Evolutionary conservation across 2,329 filamentous ascomycete genomes (phyloP).

Genomic region (Epichloe sibirici): DNA sequence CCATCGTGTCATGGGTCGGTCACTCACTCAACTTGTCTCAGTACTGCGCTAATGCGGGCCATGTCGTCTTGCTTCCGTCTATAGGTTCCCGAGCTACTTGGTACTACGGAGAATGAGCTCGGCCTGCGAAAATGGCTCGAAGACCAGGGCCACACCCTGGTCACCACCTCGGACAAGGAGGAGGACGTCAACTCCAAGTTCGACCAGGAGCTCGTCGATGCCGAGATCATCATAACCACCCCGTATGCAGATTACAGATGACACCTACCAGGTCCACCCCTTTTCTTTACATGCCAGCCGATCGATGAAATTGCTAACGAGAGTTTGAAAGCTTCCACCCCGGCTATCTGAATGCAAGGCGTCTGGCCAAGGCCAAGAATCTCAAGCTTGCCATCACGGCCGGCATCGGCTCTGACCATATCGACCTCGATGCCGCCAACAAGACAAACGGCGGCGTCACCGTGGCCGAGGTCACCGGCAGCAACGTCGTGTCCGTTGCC

Average conservation of each 20-base stretch:
- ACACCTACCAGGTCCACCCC: too few species aligned
- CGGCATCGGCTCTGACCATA: slow-evolving; percentile 96
- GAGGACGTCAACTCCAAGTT: slow-evolving; percentile 86
- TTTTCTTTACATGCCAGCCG: background rate
- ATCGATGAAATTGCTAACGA: background rate
- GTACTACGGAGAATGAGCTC: slow-evolving; percentile 97
- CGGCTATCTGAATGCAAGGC: slow-evolving; percentile 92
- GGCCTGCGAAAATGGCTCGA: slow-evolving; percentile 96
- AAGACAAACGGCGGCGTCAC: slow-evolving; percentile 96
- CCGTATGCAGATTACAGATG: slow-evolving; percentile 44
- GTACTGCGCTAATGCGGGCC: background rate
- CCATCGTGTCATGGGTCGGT: background rate
- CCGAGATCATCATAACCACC: slow-evolving; percentile 98
- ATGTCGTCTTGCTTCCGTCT: background rate
- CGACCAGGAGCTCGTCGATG: slow-evolving; percentile 89
- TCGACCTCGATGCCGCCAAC: slow-evolving; percentile 94
- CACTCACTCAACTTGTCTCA: too few species aligned
- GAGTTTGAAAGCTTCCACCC: slow-evolving; percentile 68
- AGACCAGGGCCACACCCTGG: slow-evolving; percentile 87
- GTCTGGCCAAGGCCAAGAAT: slow-evolving; percentile 95
- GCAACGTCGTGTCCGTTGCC: slow-evolving; percentile 95
- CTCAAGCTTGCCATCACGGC: slow-evolving; percentile 95
- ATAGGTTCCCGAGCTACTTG: slow-evolving; percentile 68
- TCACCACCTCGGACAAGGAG: slow-evolving; percentile 98
- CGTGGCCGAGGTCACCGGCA: slow-evolving; percentile 94